phyloP scores from a whole-genome alignment of 2,329 filamentous ascomycete genomes.

The Epichloe glyceriae region DNA sequence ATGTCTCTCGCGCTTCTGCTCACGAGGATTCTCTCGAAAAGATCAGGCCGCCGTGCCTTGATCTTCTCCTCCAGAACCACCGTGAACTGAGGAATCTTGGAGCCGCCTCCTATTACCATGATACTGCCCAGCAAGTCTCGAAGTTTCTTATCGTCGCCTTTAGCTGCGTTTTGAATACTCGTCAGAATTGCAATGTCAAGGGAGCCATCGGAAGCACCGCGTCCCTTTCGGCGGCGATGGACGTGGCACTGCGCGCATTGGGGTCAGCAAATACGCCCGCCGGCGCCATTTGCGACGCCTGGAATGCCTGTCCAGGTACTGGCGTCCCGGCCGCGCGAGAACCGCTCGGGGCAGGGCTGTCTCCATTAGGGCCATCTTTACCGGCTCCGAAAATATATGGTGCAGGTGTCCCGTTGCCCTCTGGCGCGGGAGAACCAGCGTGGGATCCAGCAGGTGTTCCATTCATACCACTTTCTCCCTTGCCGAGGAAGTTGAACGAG shows the following conservation, averaged over 20 bases:
- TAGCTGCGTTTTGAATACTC: slow-evolving; percentile 75
- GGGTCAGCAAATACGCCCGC: slow-evolving; percentile 37
- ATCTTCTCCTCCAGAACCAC: slow-evolving; percentile 74
- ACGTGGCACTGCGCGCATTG: slow-evolving; percentile 34
- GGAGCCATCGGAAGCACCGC: slow-evolving; percentile 69
- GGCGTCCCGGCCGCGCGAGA: slow-evolving; percentile 37
- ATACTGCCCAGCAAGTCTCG: slow-evolving; percentile 81
- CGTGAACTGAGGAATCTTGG: slow-evolving; percentile 68
- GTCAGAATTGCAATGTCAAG: slow-evolving; percentile 84
- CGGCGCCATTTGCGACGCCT: slow-evolving; percentile 22
- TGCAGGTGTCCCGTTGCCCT: slow-evolving; percentile 56
- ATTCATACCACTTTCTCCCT: slow-evolving; percentile 56
- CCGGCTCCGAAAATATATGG: slow-evolving; percentile 41
- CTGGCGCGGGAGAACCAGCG: slow-evolving; percentile 76
- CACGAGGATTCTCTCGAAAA: slow-evolving; percentile 47
- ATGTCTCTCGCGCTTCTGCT: slow-evolving; percentile 74
- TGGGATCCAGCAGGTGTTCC: slow-evolving; percentile 75
- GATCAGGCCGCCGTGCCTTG: slow-evolving; percentile 49
- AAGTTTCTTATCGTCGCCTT: slow-evolving; percentile 83
- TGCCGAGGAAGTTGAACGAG: slow-evolving; percentile 55
- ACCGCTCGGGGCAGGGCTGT: slow-evolving; percentile 39
- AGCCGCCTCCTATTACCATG: slow-evolving; percentile 79
- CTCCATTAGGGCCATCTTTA: slow-evolving; percentile 31
- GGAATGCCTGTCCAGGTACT: slow-evolving; percentile 20
- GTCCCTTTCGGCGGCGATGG: slow-evolving; percentile 59